A percentile compares a stretch with the other conserved stretches of the same genome.
Evolutionary conservation across 371 early-diverging fungal species (phyloP).

Genomic region (Coemansia sp.): DNA sequence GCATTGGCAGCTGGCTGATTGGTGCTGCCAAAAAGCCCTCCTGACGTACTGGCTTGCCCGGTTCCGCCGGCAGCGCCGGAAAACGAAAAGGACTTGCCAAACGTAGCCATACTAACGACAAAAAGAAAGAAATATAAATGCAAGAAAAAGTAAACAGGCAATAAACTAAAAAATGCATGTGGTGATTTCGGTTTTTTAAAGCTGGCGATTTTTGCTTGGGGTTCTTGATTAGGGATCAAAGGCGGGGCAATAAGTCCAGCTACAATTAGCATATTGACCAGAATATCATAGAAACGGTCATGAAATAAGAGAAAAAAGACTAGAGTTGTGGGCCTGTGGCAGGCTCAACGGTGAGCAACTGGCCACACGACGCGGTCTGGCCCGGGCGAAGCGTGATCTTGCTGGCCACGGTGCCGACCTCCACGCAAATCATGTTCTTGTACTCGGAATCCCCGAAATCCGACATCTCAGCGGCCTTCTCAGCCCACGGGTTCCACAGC

Average conservation of each 20-base stretch:
- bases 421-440: constrained; percentile 83
- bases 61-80: constrained; percentile 19
- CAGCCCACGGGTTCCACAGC: constrained; percentile 96
- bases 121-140: neutral
- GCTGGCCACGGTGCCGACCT: constrained; percentile 81
- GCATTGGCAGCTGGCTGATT: constrained; percentile 26
- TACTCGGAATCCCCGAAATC: constrained; percentile 87
- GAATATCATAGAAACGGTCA: neutral
- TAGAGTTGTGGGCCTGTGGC: neutral
- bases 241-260: too few relatives aligned
- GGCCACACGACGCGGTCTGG: constrained; percentile 72
- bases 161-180: neutral
- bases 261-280: too few relatives aligned
- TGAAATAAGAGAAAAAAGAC: neutral
- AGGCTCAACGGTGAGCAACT: constrained; percentile 61
- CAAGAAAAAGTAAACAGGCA: constrained; percentile 1
- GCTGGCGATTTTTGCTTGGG: too few relatives aligned
- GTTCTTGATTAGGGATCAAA: neutral
- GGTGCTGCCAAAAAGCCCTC: constrained; percentile 42
- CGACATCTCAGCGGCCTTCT: constrained; percentile 80
- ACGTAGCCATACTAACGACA: constrained; percentile 22
- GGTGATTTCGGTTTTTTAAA: neutral
- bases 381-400: constrained; percentile 61
- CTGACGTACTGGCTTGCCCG: constrained; percentile 8
- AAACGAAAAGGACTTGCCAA: constrained; percentile 43